Percentiles rank a stretch among this genome's conserved stretches.
These are phyloP conservation scores for Chlorophyllum brunneum DNA, from an alignment of 768 basidiomycete genomes.

Conservation along the genomic window DNA sequence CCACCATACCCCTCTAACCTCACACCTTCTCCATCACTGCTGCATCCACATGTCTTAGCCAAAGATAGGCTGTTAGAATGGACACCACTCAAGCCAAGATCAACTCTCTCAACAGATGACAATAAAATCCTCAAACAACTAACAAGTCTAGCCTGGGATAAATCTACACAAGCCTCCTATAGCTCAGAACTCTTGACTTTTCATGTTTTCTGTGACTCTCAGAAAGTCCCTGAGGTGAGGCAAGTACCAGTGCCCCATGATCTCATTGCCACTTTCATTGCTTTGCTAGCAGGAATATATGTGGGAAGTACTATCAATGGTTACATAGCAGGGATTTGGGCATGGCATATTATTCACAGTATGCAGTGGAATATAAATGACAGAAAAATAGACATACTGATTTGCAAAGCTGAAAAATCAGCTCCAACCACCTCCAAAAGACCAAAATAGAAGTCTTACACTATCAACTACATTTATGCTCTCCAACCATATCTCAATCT, in stretches of 20 bases:
- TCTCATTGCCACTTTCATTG: constrained; percentile 26
- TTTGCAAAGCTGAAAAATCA: constrained; percentile 11
- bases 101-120: background rate
- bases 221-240: constrained; percentile 22
- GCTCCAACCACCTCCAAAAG: constrained; percentile 15
- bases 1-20: constrained; percentile 19
- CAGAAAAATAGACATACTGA: constrained; percentile 1
- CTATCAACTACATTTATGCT: constrained; percentile 7
- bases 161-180: constrained; percentile 25
- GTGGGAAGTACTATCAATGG: constrained; percentile 18
- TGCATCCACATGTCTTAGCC: constrained; percentile 24
- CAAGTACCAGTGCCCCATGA: constrained; percentile 18
- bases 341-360: constrained; percentile 30
- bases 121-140: background rate
- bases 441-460: constrained; percentile 15
- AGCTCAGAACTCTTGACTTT: constrained; percentile 27
- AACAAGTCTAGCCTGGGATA: constrained; percentile 15
- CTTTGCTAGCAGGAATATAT: constrained; percentile 18
- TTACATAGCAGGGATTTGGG: constrained; percentile 23
- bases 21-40: constrained; percentile 15
- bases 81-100: constrained; percentile 10
- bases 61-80: constrained; percentile 20
- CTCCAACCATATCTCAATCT: constrained; percentile 17
- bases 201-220: constrained; percentile 31
- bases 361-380: constrained; percentile 18